Conservation (phyloP, 2,329 filamentous ascomycete genomes). For the Botrytis pseudocinerea region DNA sequence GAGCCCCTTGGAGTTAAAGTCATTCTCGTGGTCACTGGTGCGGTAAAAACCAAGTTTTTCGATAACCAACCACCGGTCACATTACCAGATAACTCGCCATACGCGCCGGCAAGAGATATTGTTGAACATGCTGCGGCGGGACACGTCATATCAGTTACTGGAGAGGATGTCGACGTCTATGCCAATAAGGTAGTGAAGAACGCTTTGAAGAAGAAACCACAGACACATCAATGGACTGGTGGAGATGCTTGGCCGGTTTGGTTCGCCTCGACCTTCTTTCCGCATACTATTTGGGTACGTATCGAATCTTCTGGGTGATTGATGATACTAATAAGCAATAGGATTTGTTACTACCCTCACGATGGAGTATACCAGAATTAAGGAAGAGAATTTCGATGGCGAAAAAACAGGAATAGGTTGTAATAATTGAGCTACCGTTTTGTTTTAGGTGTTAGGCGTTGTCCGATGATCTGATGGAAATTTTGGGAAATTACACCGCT, state of each 20-base stretch:
- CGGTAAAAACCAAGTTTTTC: slow-evolving; percentile 32
- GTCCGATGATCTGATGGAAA: not conserved
- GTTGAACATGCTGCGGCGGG: slow-evolving; percentile 28
- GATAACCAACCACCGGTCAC: slow-evolving; percentile 27
- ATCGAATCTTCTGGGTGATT: not conserved
- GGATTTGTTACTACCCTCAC: slow-evolving; percentile 16
- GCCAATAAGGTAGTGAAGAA: slow-evolving; percentile 32
- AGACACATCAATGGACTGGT: slow-evolving; percentile 31
- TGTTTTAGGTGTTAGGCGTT: not conserved
- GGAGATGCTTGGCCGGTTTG: slow-evolving; percentile 26
- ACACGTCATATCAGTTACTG: slow-evolving; percentile 3
- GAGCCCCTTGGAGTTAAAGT: slow-evolving; percentile 31
- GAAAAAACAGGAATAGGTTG: slow-evolving; percentile 4
- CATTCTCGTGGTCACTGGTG: slow-evolving; percentile 31
- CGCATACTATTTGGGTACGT: slow-evolving; percentile 29
- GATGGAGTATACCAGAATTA: slow-evolving; percentile 16
- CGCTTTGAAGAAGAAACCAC: slow-evolving; percentile 31
- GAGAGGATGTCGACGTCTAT: slow-evolving; percentile 28
- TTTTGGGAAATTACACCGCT: not conserved
- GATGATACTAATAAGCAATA: slow-evolving; percentile 1
- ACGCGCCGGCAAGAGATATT: slow-evolving; percentile 29
- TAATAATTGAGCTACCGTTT: not conserved
- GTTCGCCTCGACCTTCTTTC: slow-evolving; percentile 29
- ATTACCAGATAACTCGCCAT: slow-evolving; percentile 30
- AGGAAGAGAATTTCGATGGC: slow-evolving; percentile 25